Base-by-base conservation (phyloP, 768 basidiomycete genomes). In the Polyporus arcularius region DNA sequence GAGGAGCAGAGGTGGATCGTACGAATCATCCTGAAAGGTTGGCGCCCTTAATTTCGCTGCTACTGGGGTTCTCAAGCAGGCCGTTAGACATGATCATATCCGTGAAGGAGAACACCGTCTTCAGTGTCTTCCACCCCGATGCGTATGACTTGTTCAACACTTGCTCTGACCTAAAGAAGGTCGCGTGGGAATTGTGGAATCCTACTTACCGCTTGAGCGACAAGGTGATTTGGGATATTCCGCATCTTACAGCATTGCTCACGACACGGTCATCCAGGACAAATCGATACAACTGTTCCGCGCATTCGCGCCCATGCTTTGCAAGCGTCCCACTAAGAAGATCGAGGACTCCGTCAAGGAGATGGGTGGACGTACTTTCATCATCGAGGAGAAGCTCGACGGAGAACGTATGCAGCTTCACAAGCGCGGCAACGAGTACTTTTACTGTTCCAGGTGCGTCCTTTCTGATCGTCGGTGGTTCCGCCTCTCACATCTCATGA, bases 341-440 rank as follows among this genome's bases (percentile, higher is more conserved):
- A 84, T 96, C 28, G 89, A 90, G 66, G 89, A 92, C 30, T 86
- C 94, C 0, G 86, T 96, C 50, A 90, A 88, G 65, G 84, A 89
- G 59, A 96, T 99, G 88, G 84, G 83, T 18, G 85, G 85, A 9
- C 72, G 79, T 7, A 83, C 86, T 45, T 99, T 99, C 69, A 77
- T 94, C 62, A 90, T 99, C 40, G 97, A 99, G 72, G 97, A 99
- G 76, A 99, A 98, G 71, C 81, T 98, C 2, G 97, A 99, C 67
- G 97, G 97, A 2, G 97, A 99, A 72, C 79, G 97, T 38, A 94
- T 99, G 75, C 97, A 98, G 72, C 65, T 99, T 57, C 97, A 99
- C 70, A 98, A 92, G 73, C 82, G 90, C 50, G 94, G 93, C 0
- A 90, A 92, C 60, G 87, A 93, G 70, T 98, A 92, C 70, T 92